Conservation (phyloP, 768 basidiomycete genomes). For the Amanita brunnescens region DNA sequence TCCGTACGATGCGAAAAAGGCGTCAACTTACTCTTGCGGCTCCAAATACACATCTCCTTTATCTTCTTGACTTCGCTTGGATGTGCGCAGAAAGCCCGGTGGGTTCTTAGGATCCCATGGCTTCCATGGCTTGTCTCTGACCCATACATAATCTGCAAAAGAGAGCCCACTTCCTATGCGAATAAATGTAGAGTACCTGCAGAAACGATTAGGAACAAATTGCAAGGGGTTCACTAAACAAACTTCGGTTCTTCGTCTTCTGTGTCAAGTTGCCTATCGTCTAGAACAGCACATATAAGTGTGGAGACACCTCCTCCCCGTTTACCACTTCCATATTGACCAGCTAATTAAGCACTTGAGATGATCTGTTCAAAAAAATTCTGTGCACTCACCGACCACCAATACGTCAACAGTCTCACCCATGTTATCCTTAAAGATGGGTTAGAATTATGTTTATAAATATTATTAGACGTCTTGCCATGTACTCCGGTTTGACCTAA, state of each 20-base stretch:
- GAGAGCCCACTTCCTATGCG: constrained; percentile 88
- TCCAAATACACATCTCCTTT: constrained; percentile 88
- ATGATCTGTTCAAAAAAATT: background rate
- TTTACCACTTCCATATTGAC: constrained; percentile 80
- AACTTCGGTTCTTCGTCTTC: constrained; percentile 63
- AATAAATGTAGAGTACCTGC: constrained; percentile 79
- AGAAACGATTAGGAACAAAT: background rate
- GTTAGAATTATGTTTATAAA: background rate
- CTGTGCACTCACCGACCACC: constrained; percentile 59
- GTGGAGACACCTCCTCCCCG: constrained; percentile 87
- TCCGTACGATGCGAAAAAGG: background rate
- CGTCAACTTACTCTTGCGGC: constrained; percentile 64
- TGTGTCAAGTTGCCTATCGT: constrained; percentile 49
- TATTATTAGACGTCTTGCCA: constrained; percentile 36
- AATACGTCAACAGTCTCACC: constrained; percentile 90
- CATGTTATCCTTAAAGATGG: constrained; percentile 61
- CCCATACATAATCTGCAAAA: constrained; percentile 80
- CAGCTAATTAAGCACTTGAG: constrained; percentile 37
- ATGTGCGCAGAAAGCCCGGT: constrained; percentile 58
- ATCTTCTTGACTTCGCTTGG: constrained; percentile 60
- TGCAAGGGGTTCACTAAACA: constrained; percentile 11
- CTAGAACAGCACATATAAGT: constrained; percentile 82
- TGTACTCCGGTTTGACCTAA: constrained; percentile 81
- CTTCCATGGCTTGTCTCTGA: constrained; percentile 79
- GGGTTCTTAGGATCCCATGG: constrained; percentile 64